phyloP scores from a whole-genome alignment of 1,139 yeast species.

The Hansenula lynferdii region DNA sequence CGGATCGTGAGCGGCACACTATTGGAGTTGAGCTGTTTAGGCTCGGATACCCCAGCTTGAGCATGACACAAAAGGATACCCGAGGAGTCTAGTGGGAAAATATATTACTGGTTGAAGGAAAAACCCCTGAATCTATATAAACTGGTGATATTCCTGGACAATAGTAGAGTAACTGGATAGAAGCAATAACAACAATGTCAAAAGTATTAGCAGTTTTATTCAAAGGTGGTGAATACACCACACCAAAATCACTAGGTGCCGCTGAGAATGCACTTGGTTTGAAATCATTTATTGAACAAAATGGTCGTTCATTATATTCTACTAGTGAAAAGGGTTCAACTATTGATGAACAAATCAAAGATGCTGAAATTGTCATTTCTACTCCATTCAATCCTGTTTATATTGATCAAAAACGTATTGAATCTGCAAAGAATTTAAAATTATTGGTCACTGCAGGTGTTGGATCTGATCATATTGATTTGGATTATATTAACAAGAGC shows the following conservation, averaged over 20 bases:
- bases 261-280: slow-evolving; percentile 76
- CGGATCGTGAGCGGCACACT: too few relatives aligned
- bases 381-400: slow-evolving; percentile 87
- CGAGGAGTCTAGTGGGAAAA: too few relatives aligned
- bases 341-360: slow-evolving; percentile 61
- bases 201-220: slow-evolving; percentile 24
- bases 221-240: slow-evolving; percentile 24
- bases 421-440: slow-evolving; percentile 69
- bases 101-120: too few relatives aligned
- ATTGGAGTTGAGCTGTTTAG: too few relatives aligned
- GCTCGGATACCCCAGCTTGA: background rate
- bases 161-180: too few relatives aligned
- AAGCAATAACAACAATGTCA: too few relatives aligned
- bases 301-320: slow-evolving; percentile 65
- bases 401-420: slow-evolving; percentile 60
- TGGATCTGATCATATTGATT: slow-evolving; percentile 78
- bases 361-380: slow-evolving; percentile 73
- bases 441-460: slow-evolving; percentile 78
- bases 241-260: slow-evolving; percentile 54
- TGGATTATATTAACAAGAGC: slow-evolving; percentile 63
- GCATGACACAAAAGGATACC: background rate
- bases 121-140: too few relatives aligned
- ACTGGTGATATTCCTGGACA: too few relatives aligned
- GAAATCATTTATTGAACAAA: slow-evolving; percentile 54
- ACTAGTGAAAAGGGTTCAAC: slow-evolving; percentile 66